phyloP scores from a whole-genome alignment of 257 asterid species.

The Plantago ovata region DNA sequence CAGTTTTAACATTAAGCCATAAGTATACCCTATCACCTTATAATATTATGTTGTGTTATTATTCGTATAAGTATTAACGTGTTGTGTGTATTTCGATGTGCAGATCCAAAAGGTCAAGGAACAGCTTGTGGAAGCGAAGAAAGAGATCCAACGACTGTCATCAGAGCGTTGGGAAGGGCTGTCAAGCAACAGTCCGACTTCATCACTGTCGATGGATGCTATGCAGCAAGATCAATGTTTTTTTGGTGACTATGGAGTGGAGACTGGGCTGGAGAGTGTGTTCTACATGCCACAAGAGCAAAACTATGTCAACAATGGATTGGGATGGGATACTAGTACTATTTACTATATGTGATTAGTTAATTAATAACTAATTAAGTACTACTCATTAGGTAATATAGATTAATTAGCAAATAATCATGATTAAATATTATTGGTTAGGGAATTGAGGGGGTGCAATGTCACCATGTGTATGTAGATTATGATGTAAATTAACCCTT shows the following conservation, averaged over 20 bases:
- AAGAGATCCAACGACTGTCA: conserved; percentile 40
- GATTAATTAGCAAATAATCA: no score
- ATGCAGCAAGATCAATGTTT: conserved; percentile 33
- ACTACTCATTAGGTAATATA: no score
- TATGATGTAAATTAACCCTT: conserved; percentile 1
- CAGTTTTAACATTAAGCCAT: neutral
- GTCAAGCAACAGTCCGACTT: conserved; percentile 49
- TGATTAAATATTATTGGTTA: neutral
- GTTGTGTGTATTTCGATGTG: neutral
- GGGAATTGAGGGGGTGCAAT: neutral
- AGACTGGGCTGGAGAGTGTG: conserved; percentile 34
- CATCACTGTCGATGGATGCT: conserved; percentile 33
- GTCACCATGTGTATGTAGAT: conserved; percentile 1
- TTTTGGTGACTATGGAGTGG: conserved; percentile 45
- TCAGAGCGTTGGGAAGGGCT: conserved; percentile 36
- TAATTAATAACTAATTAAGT: no score
- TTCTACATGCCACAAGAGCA: conserved; percentile 28
- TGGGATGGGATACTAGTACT: conserved; percentile 32
- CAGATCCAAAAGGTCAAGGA: conserved; percentile 52
- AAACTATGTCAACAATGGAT: conserved; percentile 18
- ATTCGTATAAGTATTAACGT: no score
- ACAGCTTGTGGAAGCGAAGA: conserved; percentile 48
- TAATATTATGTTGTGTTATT: neutral
- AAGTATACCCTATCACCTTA: neutral
- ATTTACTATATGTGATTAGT: conserved; percentile 24